Conservation (phyloP, 257 asterid genomes). For the Penstemon newberryi region DNA sequence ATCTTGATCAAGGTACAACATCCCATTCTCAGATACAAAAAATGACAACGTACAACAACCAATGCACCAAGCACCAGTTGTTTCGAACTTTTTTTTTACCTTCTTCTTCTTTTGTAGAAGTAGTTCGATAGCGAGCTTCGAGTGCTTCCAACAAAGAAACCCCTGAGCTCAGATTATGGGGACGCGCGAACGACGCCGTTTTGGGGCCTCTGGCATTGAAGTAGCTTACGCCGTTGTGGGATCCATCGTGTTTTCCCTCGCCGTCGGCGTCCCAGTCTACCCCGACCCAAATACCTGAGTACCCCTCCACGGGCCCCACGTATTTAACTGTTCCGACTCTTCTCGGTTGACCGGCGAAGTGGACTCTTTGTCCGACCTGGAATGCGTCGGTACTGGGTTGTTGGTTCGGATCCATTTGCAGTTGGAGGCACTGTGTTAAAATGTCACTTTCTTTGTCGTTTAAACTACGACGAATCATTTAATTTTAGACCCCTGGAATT, state of each 20-base stretch:
- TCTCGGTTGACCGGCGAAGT: conserved; percentile 47
- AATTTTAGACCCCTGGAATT: conserved; percentile 16
- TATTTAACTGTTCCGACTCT: conserved; percentile 74
- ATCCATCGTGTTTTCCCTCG: conserved; percentile 89
- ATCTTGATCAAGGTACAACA: conserved; percentile 15
- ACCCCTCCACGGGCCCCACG: conserved; percentile 78
- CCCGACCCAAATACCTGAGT: conserved; percentile 77
- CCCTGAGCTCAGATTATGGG: conserved; percentile 70
- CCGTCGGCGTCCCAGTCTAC: conserved; percentile 89
- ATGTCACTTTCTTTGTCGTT: neutral
- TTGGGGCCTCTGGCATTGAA: conserved; percentile 61
- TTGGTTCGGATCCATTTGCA: conserved; percentile 42
- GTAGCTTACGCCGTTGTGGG: conserved; percentile 63
- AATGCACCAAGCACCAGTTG: conserved; percentile 9
- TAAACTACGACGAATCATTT: neutral
- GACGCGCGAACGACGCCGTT: conserved; percentile 79
- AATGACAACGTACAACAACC: conserved; percentile 16
- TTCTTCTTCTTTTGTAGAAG: conserved; percentile 78
- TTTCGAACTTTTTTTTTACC: conserved; percentile 40
- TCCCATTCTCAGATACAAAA: neutral
- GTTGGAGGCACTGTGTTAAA: conserved; percentile 18
- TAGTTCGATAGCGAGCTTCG: conserved; percentile 65
- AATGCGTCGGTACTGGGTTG: conserved; percentile 26
- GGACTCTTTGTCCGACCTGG: conserved; percentile 67
- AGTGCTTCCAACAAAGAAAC: conserved; percentile 71